Percentiles rank a stretch among this genome's conserved stretches.
Evolutionary conservation across 1,284 basidiomycete genomes (phyloP).

Genomic region (Phylloboletellus chloephorus): DNA sequence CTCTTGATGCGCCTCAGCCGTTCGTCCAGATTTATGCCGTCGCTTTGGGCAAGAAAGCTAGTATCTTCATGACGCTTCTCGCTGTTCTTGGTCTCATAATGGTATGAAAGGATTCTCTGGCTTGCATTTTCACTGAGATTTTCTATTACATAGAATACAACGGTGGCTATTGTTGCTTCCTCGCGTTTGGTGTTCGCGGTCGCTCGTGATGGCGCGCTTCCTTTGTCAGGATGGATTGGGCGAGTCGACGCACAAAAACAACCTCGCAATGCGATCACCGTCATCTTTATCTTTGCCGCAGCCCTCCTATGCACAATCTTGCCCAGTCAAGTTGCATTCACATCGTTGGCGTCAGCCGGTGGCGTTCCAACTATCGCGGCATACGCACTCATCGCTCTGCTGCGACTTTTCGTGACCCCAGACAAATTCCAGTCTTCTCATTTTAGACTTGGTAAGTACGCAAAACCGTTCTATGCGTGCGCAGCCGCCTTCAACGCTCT

Average conservation of each 20-base stretch:
- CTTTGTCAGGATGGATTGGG: conserved; percentile 75
- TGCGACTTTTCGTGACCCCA: conserved; percentile 72
- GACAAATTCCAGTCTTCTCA: conserved; percentile 64
- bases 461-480: conserved; percentile 62
- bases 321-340: conserved; percentile 83
- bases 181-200: conserved; percentile 83
- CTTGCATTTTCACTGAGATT: background rate
- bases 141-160: conserved; percentile 59
- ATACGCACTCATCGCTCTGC: conserved; percentile 70
- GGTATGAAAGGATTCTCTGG: conserved; percentile 38
- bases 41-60: conserved; percentile 70
- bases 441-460: conserved; percentile 63
- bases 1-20: conserved; percentile 75
- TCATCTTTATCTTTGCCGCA: conserved; percentile 74
- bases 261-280: conserved; percentile 75
- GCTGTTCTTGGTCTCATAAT: conserved; percentile 74
- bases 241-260: conserved; percentile 64
- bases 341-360: conserved; percentile 77
- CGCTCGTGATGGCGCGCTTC: conserved; percentile 82
- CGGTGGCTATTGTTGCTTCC: conserved; percentile 76
- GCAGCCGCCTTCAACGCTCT: conserved; percentile 68
- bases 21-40: conserved; percentile 82
- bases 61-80: conserved; percentile 79
- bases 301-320: conserved; percentile 74
- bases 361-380: conserved; percentile 78